Evolutionary conservation across 2,329 filamentous ascomycete species (phyloP).

Genomic region (Phoma sp.): DNA sequence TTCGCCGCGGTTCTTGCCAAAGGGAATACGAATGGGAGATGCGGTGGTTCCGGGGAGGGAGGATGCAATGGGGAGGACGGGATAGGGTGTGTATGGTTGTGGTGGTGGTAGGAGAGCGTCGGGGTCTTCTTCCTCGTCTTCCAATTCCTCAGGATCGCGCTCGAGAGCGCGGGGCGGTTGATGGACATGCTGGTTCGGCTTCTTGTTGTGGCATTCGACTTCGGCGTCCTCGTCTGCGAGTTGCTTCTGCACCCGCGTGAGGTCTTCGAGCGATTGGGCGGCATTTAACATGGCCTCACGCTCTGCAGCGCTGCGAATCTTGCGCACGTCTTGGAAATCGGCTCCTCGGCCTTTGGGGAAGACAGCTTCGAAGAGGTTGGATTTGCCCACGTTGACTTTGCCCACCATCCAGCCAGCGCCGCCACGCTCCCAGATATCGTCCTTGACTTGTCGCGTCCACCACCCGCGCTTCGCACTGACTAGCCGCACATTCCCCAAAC

Average conservation of each 20-base stretch:
- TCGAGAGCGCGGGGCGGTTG: constrained; percentile 26
- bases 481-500: constrained; percentile 85
- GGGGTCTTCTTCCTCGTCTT: constrained; percentile 40
- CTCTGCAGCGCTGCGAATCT: constrained; percentile 43
- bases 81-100: constrained; percentile 76
- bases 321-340: constrained; percentile 47
- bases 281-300: constrained; percentile 40
- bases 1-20: constrained; percentile 85
- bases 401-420: constrained; percentile 95
- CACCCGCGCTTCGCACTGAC: constrained; percentile 87
- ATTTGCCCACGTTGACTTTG: constrained; percentile 98
- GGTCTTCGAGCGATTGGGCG: constrained; percentile 38
- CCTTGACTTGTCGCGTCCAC: constrained; percentile 89
- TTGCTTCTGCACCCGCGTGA: constrained; percentile 34
- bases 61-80: constrained; percentile 85
- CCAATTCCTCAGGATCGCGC: constrained; percentile 27
- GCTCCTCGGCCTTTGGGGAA: constrained; percentile 73
- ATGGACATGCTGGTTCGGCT: constrained; percentile 27
- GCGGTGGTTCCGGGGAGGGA: constrained; percentile 91
- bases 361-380: constrained; percentile 83
- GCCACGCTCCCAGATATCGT: constrained; percentile 82
- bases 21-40: constrained; percentile 91
- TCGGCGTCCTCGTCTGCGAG: constrained; percentile 46
- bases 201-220: constrained; percentile 28
- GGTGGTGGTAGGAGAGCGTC: constrained; percentile 74